Evolutionary conservation across 441 rosid genomes (phyloP), one percentile per base, ranked within the genome.

Genomic region (Jatropha podagrica): DNA sequence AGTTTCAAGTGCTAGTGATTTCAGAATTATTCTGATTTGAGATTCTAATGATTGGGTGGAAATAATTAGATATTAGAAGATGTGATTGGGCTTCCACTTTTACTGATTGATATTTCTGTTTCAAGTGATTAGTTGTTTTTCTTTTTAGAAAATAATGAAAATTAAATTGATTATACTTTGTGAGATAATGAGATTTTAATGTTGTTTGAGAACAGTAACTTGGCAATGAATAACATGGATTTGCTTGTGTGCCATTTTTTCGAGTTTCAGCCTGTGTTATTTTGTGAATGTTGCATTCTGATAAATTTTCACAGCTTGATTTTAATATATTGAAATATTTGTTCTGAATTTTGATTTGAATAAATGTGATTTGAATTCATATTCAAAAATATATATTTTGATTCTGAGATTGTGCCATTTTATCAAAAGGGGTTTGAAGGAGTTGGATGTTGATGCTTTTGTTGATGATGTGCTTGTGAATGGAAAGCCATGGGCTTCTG

Each of bases 381-480:
- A 51, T 64, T 49, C 14, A 23, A 61, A 54, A 8, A 37, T 73
- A 0, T 69, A n/a, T 49, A 44, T 65, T 27, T 78, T 71, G 65
- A 46, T 54, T 62, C 63, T 76, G 72, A 71, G 32, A 12, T 20
- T 67, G 27, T 68, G 69, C 46, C 0, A 65, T 72, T 68, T 73
- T 72, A 5, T 58, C 32, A n/a, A 73, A 23, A 93, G 99, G 89
- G 88, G 89, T 70, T 72, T 95, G 89, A 84, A 84, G 66, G 97
- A 87, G n/a, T 68, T 86, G 0, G 84, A 86, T 62, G 91, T 90
- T 56, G 88, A 90, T 77, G 83, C 78, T 52, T 95, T 95, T 85
- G 94, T 95, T 69, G 95, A 91, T 60, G 92, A 92, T 73, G 98
- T 93, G 77, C 91, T 96, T 76, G 97, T 93, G 71, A 91, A 89